These are phyloP conservation scores for Penicillium sp. DNA, from an alignment of 2,329 filamentous ascomycete genomes.

Conservation along the genomic window DNA sequence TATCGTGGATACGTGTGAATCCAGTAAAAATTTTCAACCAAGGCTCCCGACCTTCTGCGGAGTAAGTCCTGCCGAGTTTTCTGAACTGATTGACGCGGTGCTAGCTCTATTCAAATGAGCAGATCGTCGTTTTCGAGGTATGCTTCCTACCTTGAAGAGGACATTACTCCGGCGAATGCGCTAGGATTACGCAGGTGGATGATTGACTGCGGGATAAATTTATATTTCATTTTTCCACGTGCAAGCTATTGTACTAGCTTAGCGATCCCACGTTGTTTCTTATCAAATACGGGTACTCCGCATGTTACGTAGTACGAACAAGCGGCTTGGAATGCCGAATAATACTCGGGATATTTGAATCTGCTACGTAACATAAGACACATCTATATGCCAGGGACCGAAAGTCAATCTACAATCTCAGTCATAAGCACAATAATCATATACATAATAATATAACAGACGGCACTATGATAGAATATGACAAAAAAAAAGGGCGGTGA, in stretches of 20 bases:
- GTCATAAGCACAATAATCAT: not conserved
- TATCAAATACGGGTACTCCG: not conserved
- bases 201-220: not conserved
- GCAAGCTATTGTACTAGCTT: not conserved
- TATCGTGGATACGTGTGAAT: not conserved
- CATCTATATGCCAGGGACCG: constrained; percentile 3
- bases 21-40: too few species aligned
- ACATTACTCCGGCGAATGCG: not conserved
- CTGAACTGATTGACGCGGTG: not conserved
- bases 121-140: not conserved
- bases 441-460: not conserved
- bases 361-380: not conserved
- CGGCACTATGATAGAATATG: not conserved
- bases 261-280: not conserved
- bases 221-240: not conserved
- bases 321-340: not conserved
- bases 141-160: not conserved
- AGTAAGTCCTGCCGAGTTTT: not conserved
- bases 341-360: not conserved
- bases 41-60: not conserved
- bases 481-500: not conserved
- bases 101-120: not conserved
- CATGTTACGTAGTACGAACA: not conserved
- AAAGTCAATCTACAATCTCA: constrained; percentile 4
- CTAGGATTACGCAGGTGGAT: not conserved